A percentile compares a stretch with the other conserved stretches of the same genome.
Evolutionary conservation across 768 basidiomycete species (phyloP).

Genomic region (Amanita phalloides): DNA sequence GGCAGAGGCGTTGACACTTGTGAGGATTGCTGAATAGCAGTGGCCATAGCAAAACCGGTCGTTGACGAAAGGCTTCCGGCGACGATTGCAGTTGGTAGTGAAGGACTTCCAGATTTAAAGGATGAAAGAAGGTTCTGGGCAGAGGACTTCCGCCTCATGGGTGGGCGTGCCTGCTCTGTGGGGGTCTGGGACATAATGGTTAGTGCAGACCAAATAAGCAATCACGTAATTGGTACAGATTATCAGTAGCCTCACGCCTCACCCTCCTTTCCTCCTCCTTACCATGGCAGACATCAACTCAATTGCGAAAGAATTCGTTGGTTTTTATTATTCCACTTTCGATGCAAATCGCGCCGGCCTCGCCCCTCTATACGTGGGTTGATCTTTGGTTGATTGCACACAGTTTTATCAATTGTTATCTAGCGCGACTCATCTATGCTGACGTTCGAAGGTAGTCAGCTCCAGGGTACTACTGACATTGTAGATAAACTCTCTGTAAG

Average conservation of each 20-base stretch:
- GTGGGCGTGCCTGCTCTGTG: conserved; percentile 32
- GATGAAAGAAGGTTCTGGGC: conserved; percentile 75
- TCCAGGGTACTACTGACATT: conserved; percentile 47
- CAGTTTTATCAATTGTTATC: conserved; percentile 16
- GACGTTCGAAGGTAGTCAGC: conserved; percentile 59
- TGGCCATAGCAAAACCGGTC: conserved; percentile 25
- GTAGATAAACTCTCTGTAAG: conserved; percentile 63
- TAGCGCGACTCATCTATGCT: conserved; percentile 81
- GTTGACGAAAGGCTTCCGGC: conserved; percentile 22
- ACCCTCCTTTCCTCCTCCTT: conserved; percentile 3
- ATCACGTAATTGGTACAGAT: not conserved
- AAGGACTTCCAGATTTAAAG: conserved; percentile 39
- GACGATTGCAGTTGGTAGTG: conserved; percentile 23
- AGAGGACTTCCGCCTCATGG: conserved; percentile 78
- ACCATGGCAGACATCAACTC: conserved; percentile 63
- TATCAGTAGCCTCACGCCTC: not conserved
- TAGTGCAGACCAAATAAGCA: not conserved
- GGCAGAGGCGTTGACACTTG: conserved; percentile 28
- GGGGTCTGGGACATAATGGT: conserved; percentile 28
- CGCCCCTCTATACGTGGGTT: conserved; percentile 66
- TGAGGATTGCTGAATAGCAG: conserved; percentile 26
- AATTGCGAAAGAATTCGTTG: conserved; percentile 70
- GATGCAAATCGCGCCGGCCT: conserved; percentile 51
- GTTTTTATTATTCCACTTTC: conserved; percentile 80
- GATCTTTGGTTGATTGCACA: conserved; percentile 8